A percentile compares a stretch with the other conserved stretches of the same genome.
These are phyloP conservation scores for Termitomyces sp. DNA, from an alignment of 768 basidiomycete genomes.

Conservation along the genomic window DNA sequence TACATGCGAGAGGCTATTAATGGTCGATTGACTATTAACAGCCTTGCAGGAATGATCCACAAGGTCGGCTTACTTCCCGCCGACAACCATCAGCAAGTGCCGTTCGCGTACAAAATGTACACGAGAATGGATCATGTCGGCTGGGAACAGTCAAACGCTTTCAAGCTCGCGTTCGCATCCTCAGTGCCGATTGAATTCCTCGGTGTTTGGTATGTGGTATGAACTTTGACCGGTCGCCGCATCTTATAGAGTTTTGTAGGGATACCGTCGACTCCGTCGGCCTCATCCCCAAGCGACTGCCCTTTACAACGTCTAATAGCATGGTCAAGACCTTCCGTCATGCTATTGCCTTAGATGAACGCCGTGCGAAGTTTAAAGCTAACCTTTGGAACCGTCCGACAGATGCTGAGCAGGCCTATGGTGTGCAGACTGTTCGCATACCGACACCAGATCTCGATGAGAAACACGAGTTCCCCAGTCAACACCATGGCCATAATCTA, in stretches of 20 bases:
- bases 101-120: constrained; percentile 64
- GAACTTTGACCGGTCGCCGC: neutral
- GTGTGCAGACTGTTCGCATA: constrained; percentile 11
- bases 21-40: constrained; percentile 5
- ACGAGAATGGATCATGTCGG: constrained; percentile 42
- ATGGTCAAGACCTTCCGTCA: constrained; percentile 59
- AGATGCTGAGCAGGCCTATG: constrained; percentile 21
- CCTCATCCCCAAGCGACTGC: constrained; percentile 45
- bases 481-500: neutral
- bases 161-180: constrained; percentile 52
- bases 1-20: neutral
- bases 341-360: constrained; percentile 61
- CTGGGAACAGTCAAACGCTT: constrained; percentile 44
- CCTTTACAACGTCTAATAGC: constrained; percentile 52
- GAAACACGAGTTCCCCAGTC: neutral
- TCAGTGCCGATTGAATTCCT: constrained; percentile 54
- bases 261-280: constrained; percentile 68
- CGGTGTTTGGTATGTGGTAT: constrained; percentile 43
- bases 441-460: neutral
- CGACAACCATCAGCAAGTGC: constrained; percentile 50
- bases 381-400: constrained; percentile 43
- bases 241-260: constrained; percentile 27
- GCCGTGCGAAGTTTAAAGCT: constrained; percentile 53
- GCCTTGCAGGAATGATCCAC: constrained; percentile 47
- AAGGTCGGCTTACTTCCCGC: constrained; percentile 46